A percentile compares a stretch with the other conserved stretches of the same genome.
phyloP scores from a whole-genome alignment of 148 eudicot species.

The Camellia granthamiana region DNA sequence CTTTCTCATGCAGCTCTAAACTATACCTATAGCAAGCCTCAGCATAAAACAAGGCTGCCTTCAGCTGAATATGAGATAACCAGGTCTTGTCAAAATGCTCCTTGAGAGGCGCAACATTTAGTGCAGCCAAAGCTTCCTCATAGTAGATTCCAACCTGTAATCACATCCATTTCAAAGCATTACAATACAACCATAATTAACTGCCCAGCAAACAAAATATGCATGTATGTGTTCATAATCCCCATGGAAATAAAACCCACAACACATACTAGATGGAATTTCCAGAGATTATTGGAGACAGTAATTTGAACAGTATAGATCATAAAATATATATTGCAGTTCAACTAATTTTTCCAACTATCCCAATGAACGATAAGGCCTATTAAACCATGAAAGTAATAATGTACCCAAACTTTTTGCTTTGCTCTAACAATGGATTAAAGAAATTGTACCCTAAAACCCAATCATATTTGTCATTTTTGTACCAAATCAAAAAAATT shows the following conservation, averaged over 20 bases:
- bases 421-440: not conserved
- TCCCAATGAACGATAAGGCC: no score
- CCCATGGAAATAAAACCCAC: not conserved
- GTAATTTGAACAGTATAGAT: not conserved
- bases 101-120: conserved; percentile 73
- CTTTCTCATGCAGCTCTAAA: conserved; percentile 94
- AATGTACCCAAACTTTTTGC: not conserved
- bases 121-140: conserved; percentile 88
- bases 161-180: conserved; percentile 5
- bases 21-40: conserved; percentile 95
- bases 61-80: conserved; percentile 89
- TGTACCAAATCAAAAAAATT: no score
- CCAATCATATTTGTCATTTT: no score
- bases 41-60: conserved; percentile 84
- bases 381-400: no score
- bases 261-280: not conserved
- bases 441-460: no score
- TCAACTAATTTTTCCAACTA: not conserved
- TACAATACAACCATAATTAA: not conserved
- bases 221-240: not conserved
- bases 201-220: not conserved
- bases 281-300: not conserved
- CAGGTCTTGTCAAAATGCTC: conserved; percentile 88
- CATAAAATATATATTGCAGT: not conserved
- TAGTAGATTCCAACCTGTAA: conserved; percentile 81